Evolutionary conservation across 2,329 filamentous ascomycete genomes (phyloP).

Genomic region (Cladophialophora immunda): DNA sequence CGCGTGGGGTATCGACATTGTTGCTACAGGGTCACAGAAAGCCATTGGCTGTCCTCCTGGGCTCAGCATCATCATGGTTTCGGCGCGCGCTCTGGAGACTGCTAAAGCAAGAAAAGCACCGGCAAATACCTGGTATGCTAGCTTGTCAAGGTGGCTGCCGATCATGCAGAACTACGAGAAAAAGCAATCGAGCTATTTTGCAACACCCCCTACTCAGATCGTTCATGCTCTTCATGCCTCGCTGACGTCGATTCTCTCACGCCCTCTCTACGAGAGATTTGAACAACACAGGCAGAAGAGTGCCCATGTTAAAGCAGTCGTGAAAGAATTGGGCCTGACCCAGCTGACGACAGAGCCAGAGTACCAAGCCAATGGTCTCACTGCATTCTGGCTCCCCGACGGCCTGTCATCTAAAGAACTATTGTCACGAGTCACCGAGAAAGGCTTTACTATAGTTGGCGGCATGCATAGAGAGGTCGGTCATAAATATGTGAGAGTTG

Average conservation of each 20-base stretch:
- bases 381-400: constrained; percentile 92
- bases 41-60: constrained; percentile 95
- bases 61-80: constrained; percentile 92
- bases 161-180: constrained; percentile 99
- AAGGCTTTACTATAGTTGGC: constrained; percentile 90
- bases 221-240: constrained; percentile 91
- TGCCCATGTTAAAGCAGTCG: constrained; percentile 83
- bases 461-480: constrained; percentile 96
- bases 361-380: constrained; percentile 96
- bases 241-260: constrained; percentile 80
- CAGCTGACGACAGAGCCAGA: constrained; percentile 84
- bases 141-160: constrained; percentile 95
- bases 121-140: constrained; percentile 91
- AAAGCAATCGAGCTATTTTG: constrained; percentile 97
- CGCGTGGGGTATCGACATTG: constrained; percentile 89
- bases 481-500: constrained; percentile 90
- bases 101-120: constrained; percentile 82
- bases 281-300: constrained; percentile 79
- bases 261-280: constrained; percentile 83
- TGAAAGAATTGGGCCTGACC: constrained; percentile 81
- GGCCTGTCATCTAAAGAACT: constrained; percentile 80
- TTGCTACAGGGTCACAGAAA: constrained; percentile 94
- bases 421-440: constrained; percentile 81
- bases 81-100: constrained; percentile 80
- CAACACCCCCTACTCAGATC: constrained; percentile 92